These are phyloP conservation scores for Cryomyces antarcticus DNA, from an alignment of 495 filamentous ascomycete species.

Conservation along the genomic window DNA sequence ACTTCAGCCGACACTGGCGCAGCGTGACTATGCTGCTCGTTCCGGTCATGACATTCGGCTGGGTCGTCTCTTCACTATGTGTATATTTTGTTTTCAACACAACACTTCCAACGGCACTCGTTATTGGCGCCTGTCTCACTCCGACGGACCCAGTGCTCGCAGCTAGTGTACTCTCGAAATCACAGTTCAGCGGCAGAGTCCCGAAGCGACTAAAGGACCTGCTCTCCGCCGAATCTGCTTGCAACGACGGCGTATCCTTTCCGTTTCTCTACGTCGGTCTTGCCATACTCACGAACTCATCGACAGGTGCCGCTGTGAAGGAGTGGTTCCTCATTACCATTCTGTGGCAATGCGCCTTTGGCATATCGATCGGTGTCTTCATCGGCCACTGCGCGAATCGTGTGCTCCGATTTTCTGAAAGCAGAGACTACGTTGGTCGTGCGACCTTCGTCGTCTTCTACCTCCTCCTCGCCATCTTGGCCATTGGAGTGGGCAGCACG, in stretches of 20 bases:
- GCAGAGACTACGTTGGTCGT: conserved; percentile 17
- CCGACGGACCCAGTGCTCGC: conserved; percentile 32
- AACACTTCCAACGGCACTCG: conserved; percentile 18
- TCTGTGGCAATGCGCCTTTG: conserved; percentile 28
- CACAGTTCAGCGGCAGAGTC: conserved; percentile 23
- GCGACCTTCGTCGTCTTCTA: conserved; percentile 29
- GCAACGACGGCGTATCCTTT: conserved; percentile 29
- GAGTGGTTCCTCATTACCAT: conserved; percentile 28
- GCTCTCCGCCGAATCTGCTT: conserved; percentile 27
- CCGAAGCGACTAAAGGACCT: conserved; percentile 25
- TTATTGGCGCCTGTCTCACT: conserved; percentile 28
- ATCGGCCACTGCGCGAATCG: conserved; percentile 22
- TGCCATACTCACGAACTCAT: conserved; percentile 13
- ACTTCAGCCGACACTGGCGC: conserved; percentile 23
- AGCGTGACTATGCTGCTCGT: conserved; percentile 25
- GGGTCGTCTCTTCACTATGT: conserved; percentile 25
- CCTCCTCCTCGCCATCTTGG: conserved; percentile 26
- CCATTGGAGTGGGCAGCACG: conserved; percentile 23
- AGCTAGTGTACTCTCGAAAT: conserved; percentile 24
- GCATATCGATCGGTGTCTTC: conserved; percentile 20
- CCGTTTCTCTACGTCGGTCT: conserved; percentile 30
- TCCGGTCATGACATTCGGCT: conserved; percentile 29
- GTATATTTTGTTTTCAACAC: conserved; percentile 20
- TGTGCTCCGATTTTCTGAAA: conserved; percentile 19
- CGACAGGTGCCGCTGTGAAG: conserved; percentile 16